These are phyloP conservation scores for Epithemia pelagica DNA, from an alignment of 108 stramenopile species.

Conservation along the genomic window DNA sequence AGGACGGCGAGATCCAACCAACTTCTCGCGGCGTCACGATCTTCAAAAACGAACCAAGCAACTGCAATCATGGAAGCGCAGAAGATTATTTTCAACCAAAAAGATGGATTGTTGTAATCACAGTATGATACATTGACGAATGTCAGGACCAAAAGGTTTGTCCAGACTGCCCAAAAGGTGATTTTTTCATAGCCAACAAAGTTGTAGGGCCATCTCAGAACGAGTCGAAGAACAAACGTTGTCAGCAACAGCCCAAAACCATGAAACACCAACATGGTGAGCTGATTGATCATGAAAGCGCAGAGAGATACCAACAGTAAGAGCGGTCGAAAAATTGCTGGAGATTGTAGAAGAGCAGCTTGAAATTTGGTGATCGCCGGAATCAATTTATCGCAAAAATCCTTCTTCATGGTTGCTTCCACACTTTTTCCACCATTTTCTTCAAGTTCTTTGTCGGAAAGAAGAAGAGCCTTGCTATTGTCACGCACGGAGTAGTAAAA, in stretches of 20 bases:
- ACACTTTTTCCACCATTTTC: background rate
- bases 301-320: background rate
- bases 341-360: background rate
- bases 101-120: background rate
- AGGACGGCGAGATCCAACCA: conserved; percentile 3
- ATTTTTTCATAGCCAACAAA: background rate
- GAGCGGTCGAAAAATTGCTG: background rate
- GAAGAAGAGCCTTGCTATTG: background rate
- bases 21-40: background rate
- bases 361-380: background rate
- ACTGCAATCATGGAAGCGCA: background rate
- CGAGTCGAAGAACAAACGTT: background rate
- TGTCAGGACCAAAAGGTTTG: background rate
- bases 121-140: background rate
- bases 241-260: background rate
- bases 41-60: background rate
- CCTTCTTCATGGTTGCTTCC: background rate
- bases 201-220: background rate
- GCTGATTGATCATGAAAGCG: background rate
- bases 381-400: background rate
- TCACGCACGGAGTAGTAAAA: background rate
- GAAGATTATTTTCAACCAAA: background rate
- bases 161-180: background rate
- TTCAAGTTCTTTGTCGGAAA: too few relatives aligned
- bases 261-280: background rate